Conservation (phyloP, 495 filamentous ascomycete species). For the Aspergillus incahuasiensis region DNA sequence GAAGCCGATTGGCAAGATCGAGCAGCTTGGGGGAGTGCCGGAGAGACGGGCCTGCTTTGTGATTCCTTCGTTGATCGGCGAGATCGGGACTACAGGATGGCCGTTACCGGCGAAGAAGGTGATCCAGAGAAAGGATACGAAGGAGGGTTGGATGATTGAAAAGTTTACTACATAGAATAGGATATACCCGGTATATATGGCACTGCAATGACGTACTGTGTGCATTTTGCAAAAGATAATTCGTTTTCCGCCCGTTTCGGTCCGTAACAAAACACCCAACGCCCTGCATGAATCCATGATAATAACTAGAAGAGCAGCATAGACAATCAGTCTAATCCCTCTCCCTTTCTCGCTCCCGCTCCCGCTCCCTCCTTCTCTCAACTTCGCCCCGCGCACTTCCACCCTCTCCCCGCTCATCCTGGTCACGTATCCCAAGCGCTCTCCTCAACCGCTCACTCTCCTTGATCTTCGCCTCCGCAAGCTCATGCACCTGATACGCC, state of each 20-base stretch:
- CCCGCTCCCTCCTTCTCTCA: constrained; percentile 38
- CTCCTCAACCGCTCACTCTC: constrained; percentile 86
- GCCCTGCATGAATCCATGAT: not conserved
- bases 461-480: constrained; percentile 92
- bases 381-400: constrained; percentile 47
- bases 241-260: not conserved
- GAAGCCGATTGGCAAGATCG: constrained; percentile 83
- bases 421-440: constrained; percentile 81
- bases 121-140: constrained; percentile 65
- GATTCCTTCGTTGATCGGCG: constrained; percentile 64
- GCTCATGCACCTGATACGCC: constrained; percentile 90
- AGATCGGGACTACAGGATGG: constrained; percentile 71
- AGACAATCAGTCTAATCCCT: not conserved
- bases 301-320: not conserved
- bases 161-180: constrained; percentile 40
- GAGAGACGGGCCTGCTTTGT: constrained; percentile 75
- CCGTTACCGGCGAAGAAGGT: constrained; percentile 78
- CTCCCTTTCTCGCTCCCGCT: constrained; percentile 18
- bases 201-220: not conserved
- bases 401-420: constrained; percentile 64
- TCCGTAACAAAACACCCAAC: constrained; percentile 2
- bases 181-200: constrained; percentile 10
- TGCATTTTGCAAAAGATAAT: not conserved
- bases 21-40: constrained; percentile 49
- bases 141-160: constrained; percentile 75